Evolutionary conservation across 2,329 filamentous ascomycete genomes (phyloP), one percentile per base, ranked within the genome.

Genomic region (Calcarisporium arbuscula): DNA sequence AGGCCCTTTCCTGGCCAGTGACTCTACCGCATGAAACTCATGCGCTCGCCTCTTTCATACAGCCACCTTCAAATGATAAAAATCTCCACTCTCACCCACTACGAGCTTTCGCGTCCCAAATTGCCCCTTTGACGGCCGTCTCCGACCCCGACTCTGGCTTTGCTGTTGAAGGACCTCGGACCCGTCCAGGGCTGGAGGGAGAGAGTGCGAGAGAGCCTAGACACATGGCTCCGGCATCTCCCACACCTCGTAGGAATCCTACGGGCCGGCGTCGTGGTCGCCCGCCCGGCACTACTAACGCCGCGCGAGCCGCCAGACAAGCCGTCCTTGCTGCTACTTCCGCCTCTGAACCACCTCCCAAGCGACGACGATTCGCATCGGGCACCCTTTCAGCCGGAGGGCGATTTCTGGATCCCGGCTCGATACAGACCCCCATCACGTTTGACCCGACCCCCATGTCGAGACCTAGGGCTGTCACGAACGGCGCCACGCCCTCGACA

Each of bases 341-440:
- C 29, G 51, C 58, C 27, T 66, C 69, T 30, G 80, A 83, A 46
- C 80, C 80, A 18, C 79, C 82, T 10, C 69, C 69, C 1, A 88
- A 87, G 62, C 77, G 75, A 53, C 72, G 80, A 47, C 74, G 78
- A 60, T 95, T 95, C 63, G 75, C 94, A 30, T 86, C 90, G 21
- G 88, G 88, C 30, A 88, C 87, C 4, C 82, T 86, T 38, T 87
- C 86, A 25, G 88, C 88, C 29, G 87, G 88, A 38, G 87, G 88
- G 15, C 72, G 88, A 53, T 94, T 88, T 57, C 68, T 92, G 22
- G 85, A 94, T 47, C 71, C 81, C 36, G 77, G 86, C 38, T 74
- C 74, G 33, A 65, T 72, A 40, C 77, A 82, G 43, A 74, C 71
- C 27, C 71, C 71, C 27, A 68, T 71, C 9, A 38, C 52, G 4